Evolutionary conservation across 768 basidiomycete genomes (phyloP).

Genomic region (Xanthoconium stramineum): DNA sequence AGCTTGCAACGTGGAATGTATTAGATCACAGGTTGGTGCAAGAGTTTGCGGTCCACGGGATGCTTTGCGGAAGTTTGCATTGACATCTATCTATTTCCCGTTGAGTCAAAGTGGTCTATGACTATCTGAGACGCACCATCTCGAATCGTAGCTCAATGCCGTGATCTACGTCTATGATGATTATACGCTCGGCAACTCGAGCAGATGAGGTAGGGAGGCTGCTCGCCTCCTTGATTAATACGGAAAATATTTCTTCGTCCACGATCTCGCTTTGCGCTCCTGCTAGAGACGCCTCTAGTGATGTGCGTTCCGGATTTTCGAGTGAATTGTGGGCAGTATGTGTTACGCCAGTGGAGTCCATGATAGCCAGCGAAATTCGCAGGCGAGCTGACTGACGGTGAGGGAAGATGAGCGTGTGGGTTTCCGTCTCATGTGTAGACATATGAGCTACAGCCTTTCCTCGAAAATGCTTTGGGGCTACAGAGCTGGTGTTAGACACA

Average conservation of each 20-base stretch:
- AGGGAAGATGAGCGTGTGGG: slow-evolving; percentile 54
- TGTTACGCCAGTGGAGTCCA: slow-evolving; percentile 32
- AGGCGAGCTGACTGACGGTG: slow-evolving; percentile 63
- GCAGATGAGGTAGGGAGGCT: slow-evolving; percentile 72
- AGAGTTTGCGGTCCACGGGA: slow-evolving; percentile 15
- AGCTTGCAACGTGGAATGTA: slow-evolving; percentile 60
- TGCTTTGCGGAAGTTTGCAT: slow-evolving; percentile 12
- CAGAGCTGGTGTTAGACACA: slow-evolving; percentile 6
- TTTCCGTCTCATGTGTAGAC: slow-evolving; percentile 44
- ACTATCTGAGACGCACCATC: slow-evolving; percentile 45
- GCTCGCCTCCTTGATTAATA: slow-evolving; percentile 75
- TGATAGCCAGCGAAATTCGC: slow-evolving; percentile 50
- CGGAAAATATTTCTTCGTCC: slow-evolving; percentile 76
- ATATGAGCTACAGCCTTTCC: slow-evolving; percentile 70
- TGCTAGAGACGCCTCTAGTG: slow-evolving; percentile 51
- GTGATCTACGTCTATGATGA: slow-evolving; percentile 74
- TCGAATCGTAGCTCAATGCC: slow-evolving; percentile 69
- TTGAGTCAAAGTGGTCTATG: slow-evolving; percentile 1
- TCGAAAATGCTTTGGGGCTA: slow-evolving; percentile 64
- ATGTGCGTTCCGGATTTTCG: slow-evolving; percentile 27
- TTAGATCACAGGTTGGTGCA: slow-evolving; percentile 56
- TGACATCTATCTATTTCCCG: slow-evolving; percentile 34
- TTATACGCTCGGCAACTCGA: slow-evolving; percentile 72
- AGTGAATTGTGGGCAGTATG: slow-evolving; percentile 38
- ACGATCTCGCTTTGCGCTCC: slow-evolving; percentile 68